Evolutionary conservation across 495 filamentous ascomycete genomes (phyloP).

Genomic region (Penicillium parvum): DNA sequence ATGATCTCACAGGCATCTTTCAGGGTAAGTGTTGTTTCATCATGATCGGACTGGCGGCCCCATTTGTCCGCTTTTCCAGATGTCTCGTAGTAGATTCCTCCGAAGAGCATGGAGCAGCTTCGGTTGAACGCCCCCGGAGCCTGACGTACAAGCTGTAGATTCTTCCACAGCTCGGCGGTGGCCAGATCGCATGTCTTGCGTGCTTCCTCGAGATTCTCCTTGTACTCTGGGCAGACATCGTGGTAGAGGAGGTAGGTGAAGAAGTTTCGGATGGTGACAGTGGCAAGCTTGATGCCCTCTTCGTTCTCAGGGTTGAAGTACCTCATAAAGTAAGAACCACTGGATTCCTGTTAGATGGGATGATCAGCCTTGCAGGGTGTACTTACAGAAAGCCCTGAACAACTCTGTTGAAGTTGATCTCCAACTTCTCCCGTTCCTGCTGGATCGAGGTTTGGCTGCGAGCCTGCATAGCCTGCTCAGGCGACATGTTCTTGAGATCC

Average conservation of each 20-base stretch:
- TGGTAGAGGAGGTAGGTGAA: slow-evolving; percentile 83
- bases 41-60: slow-evolving; percentile 10
- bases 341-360: slow-evolving; percentile 5
- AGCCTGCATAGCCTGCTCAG: slow-evolving; percentile 55
- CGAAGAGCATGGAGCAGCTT: slow-evolving; percentile 58
- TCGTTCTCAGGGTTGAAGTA: slow-evolving; percentile 44
- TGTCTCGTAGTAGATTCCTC: slow-evolving; percentile 40
- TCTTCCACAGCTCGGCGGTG: slow-evolving; percentile 58
- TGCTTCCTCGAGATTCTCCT: slow-evolving; percentile 59
- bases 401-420: slow-evolving; percentile 75
- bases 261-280: slow-evolving; percentile 73
- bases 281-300: slow-evolving; percentile 46
- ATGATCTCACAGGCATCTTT: slow-evolving; percentile 41
- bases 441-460: slow-evolving; percentile 26
- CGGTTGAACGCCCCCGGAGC: slow-evolving; percentile 75
- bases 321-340: slow-evolving; percentile 45
- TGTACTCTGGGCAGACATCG: slow-evolving; percentile 79
- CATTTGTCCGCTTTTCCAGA: slow-evolving; percentile 23
- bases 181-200: slow-evolving; percentile 64
- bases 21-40: slow-evolving; percentile 16
- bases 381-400: slow-evolving; percentile 74
- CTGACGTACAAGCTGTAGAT: slow-evolving; percentile 38
- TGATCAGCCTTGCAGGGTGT: background rate
- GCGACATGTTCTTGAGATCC: slow-evolving; percentile 51
- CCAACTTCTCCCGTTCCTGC: slow-evolving; percentile 46